Conservation (phyloP, 2,329 filamentous ascomycete genomes). For the Exophiala viscosa region DNA sequence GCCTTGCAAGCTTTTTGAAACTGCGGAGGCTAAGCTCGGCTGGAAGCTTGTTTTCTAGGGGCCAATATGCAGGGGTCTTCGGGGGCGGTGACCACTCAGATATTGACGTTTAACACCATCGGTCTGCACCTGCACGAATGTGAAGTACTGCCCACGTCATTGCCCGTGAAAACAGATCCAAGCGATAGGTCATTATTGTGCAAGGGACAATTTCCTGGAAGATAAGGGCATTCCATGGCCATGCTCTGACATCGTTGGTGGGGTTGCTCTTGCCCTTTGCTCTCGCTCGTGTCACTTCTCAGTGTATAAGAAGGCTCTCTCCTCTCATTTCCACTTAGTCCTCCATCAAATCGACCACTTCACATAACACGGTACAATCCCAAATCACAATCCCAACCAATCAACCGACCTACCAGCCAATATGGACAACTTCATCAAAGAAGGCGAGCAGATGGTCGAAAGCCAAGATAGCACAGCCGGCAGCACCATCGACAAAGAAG, state of each 20-base stretch:
- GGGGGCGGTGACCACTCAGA: no score
- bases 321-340: not conserved
- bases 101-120: no score
- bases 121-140: no score
- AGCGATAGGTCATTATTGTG: conserved; percentile 36
- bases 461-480: not conserved
- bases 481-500: not conserved
- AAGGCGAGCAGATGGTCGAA: not conserved
- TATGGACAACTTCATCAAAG: not conserved
- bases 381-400: not conserved
- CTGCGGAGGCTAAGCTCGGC: no score
- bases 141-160: no score
- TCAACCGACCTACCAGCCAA: not conserved
- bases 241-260: not conserved
- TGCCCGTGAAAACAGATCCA: no score
- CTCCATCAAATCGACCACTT: not conserved
- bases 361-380: not conserved
- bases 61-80: no score
- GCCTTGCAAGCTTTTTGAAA: no score
- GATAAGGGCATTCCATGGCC: not conserved
- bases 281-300: not conserved
- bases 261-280: not conserved
- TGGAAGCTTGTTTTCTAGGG: no score
- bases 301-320: not conserved
- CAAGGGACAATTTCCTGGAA: not conserved